Conservation (phyloP, 352 stramenopile genomes). For the Phytophthora ohioensis region DNA sequence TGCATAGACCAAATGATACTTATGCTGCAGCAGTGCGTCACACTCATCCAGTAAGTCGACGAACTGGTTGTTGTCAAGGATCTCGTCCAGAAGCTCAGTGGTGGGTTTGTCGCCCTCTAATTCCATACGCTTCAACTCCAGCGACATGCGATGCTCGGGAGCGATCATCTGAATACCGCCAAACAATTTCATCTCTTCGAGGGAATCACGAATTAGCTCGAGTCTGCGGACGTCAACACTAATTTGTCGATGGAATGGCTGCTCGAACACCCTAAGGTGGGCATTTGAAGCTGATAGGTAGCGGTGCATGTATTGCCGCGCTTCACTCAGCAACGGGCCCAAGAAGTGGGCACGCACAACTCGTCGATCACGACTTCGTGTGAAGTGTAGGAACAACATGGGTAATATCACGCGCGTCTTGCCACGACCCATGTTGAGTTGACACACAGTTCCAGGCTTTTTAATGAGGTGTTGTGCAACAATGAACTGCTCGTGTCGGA, state of each 20-base stretch:
- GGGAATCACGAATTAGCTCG: conserved; percentile 39
- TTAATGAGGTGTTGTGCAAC: conserved; percentile 77
- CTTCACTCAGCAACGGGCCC: too few relatives aligned
- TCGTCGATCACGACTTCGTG: conserved; percentile 6
- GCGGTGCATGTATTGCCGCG: too few relatives aligned
- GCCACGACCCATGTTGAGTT: conserved; percentile 89
- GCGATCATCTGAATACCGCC: conserved; percentile 76
- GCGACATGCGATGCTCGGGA: conserved; percentile 87
- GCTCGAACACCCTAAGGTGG: too few relatives aligned
- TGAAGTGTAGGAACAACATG: conserved; percentile 87
- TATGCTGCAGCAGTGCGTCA: conserved; percentile 89
- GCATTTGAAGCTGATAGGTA: too few relatives aligned
- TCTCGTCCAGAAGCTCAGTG: conserved; percentile 35
- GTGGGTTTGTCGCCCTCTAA: not conserved
- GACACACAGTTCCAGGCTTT: conserved; percentile 67
- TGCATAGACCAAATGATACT: conserved; percentile 92
- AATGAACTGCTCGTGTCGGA: conserved; percentile 80
- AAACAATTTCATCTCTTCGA: conserved; percentile 46
- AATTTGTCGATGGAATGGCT: too few relatives aligned
- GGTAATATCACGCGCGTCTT: conserved; percentile 90
- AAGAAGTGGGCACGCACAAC: too few relatives aligned
- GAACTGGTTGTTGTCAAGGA: conserved; percentile 57
- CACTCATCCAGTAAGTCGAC: conserved; percentile 91
- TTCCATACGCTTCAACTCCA: conserved; percentile 80
- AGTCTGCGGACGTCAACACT: conserved; percentile 12